Conservation (phyloP, 805 yeast species). For the Teunomyces stri region DNA sequence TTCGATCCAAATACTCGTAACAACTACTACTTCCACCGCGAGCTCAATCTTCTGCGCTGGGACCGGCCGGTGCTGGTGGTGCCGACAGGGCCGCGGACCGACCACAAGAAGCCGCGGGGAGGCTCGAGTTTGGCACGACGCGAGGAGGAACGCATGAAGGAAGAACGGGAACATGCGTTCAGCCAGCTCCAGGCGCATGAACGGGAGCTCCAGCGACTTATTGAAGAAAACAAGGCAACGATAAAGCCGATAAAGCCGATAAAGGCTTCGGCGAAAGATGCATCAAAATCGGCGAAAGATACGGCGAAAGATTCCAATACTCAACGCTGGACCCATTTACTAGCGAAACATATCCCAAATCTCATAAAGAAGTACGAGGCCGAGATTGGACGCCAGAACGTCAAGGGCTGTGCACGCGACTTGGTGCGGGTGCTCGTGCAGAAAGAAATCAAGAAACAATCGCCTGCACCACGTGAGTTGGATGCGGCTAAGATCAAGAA, state of each 20-base stretch:
- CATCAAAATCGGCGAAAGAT: too few species aligned
- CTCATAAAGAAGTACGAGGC: constrained; percentile 62
- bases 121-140: constrained; percentile 18
- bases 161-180: constrained; percentile 32
- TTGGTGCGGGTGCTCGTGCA: constrained; percentile 63
- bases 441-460: constrained; percentile 61
- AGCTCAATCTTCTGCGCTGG: constrained; percentile 53
- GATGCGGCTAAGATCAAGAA: constrained; percentile 66
- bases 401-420: constrained; percentile 78
- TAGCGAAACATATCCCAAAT: constrained; percentile 81
- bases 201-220: constrained; percentile 33
- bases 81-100: constrained; percentile 30
- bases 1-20: constrained; percentile 43
- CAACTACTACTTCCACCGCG: constrained; percentile 55
- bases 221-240: constrained; percentile 11
- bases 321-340: constrained; percentile 41
- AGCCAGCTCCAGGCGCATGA: constrained; percentile 34
- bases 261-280: too few species aligned
- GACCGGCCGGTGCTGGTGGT: constrained; percentile 47
- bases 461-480: constrained; percentile 48
- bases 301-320: too few species aligned
- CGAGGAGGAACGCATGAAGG: constrained; percentile 35
- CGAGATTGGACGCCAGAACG: constrained; percentile 66
- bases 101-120: constrained; percentile 1
- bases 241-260: too few species aligned